Evolutionary conservation across 2,329 filamentous ascomycete species (phyloP), one percentile per base, ranked within the genome.

Genomic region (Diaporthe helianthi): DNA sequence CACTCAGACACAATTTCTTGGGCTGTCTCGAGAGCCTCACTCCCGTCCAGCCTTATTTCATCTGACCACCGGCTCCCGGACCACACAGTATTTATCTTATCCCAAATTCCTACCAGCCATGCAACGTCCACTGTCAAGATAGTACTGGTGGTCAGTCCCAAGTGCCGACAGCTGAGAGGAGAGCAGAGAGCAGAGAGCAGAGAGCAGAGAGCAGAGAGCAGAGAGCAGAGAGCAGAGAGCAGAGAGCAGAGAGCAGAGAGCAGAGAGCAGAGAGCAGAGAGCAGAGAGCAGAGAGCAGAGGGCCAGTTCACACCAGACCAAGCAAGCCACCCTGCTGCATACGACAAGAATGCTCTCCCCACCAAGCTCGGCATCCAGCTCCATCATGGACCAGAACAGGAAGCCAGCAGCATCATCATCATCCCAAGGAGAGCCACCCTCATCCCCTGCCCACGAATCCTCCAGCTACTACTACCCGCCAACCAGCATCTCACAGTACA

Each of bases 401-500:
- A 49, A n/a, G 6, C n/a, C 53, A 49, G 12, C 52, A n/a, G 47
- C 19, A 53, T 19, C 22, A 22, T 51, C 58, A 24, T 53, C 47
- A 22, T 49, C 61, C 58, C 53, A 49, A n/a, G 49, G 64, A 54
- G 31, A 47, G 10, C 19, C 65, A 52, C 38, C 36, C 17, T 15
- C 44, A 5, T 68, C 53, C 13, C 52, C 46, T 24, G 31, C 47
- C 9, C 44, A 55, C 22, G 24, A 49, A 26, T 47, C 64, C 12
- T 36, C 64, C 22, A 49, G 38, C 12, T 22, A 58, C 12, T 22
- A 58, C 13, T 58, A 49, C 81, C 82, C 71, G 75, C 84, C 72
- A 90, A 88, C 79, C 86, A 83, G 68, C 52, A 15, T 68, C 29
- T n/a, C 19, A 7, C 22, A 33, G 24, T 54, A n/a, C n/a, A 33